These are phyloP conservation scores for Maudiozyma barnettii DNA, from an alignment of 805 yeast species.

Conservation along the genomic window DNA sequence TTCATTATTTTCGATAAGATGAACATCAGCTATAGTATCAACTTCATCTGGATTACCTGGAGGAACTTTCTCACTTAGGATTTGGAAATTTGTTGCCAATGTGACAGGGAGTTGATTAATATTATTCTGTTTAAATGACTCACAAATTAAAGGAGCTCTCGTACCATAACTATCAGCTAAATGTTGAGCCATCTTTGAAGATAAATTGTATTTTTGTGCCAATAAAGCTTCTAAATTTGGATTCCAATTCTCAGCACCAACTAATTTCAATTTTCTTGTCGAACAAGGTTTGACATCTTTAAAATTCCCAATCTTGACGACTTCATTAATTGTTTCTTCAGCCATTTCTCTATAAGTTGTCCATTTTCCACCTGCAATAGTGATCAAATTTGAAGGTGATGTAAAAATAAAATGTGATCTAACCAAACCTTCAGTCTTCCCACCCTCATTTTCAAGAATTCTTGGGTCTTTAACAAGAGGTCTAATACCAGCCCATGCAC, in stretches of 20 bases:
- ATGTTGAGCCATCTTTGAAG: slow-evolving; percentile 67
- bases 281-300: slow-evolving; percentile 32
- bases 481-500: slow-evolving; percentile 96
- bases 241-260: slow-evolving; percentile 78
- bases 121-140: slow-evolving; percentile 40
- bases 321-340: slow-evolving; percentile 76
- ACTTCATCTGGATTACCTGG: not conserved
- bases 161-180: slow-evolving; percentile 83
- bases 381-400: slow-evolving; percentile 66
- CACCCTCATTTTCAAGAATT: slow-evolving; percentile 34
- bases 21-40: slow-evolving; percentile 3
- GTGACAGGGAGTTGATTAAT: slow-evolving; percentile 56
- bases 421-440: slow-evolving; percentile 72
- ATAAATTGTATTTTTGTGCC: slow-evolving; percentile 66
- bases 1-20: slow-evolving; percentile 2
- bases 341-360: slow-evolving; percentile 98
- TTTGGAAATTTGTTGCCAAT: slow-evolving; percentile 38
- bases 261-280: slow-evolving; percentile 42
- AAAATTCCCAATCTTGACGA: slow-evolving; percentile 41
- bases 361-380: slow-evolving; percentile 97
- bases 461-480: slow-evolving; percentile 85
- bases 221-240: slow-evolving; percentile 65
- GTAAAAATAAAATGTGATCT: slow-evolving; percentile 77
- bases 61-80: slow-evolving; percentile 7
- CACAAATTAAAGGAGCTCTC: slow-evolving; percentile 71